Percentiles rank a stretch among this genome's conserved stretches.
phyloP scores from a whole-genome alignment of 2,329 filamentous ascomycete species.

The Ophidiomyces ophidiicola region DNA sequence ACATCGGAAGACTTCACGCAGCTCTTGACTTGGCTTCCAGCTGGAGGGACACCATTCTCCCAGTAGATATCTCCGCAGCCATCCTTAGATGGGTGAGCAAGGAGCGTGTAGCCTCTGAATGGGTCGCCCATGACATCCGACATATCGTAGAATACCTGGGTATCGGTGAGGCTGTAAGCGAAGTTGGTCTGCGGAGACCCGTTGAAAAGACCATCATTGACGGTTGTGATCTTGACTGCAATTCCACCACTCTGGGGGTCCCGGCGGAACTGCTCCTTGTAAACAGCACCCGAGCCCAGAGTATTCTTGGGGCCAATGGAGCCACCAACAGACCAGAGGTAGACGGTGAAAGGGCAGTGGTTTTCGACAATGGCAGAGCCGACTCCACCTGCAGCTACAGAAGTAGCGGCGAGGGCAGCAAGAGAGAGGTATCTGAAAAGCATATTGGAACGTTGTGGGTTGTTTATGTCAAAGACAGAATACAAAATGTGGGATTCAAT shows the following conservation, averaged over 20 bases:
- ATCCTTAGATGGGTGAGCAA: slow-evolving; percentile 8
- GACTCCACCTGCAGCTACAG: slow-evolving; percentile 22
- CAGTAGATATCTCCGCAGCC: slow-evolving; percentile 11
- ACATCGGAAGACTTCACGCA: slow-evolving; percentile 11
- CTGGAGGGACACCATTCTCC: slow-evolving; percentile 11
- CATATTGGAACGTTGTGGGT: slow-evolving; percentile 12
- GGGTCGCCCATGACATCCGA: slow-evolving; percentile 34
- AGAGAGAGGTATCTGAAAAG: slow-evolving; percentile 13
- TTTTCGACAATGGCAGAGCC: slow-evolving; percentile 28
- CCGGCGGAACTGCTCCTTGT: slow-evolving; percentile 27
- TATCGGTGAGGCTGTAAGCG: slow-evolving; percentile 31
- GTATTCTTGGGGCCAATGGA: slow-evolving; percentile 17
- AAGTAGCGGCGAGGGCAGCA: slow-evolving; percentile 13
- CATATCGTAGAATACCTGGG: slow-evolving; percentile 32
- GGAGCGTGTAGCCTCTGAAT: slow-evolving; percentile 22
- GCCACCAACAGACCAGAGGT: slow-evolving; percentile 30
- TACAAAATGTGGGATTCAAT: background rate
- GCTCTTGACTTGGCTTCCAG: slow-evolving; percentile 7
- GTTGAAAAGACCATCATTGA: slow-evolving; percentile 26
- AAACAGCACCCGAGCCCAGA: slow-evolving; percentile 23
- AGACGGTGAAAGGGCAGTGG: slow-evolving; percentile 24
- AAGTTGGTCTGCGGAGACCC: slow-evolving; percentile 30
- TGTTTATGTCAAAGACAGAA: too few relatives aligned
- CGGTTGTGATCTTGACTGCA: slow-evolving; percentile 32
- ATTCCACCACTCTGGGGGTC: slow-evolving; percentile 32